phyloP scores from a whole-genome alignment of 2,329 filamentous ascomycete species.

The Lachnellula willkommii region DNA sequence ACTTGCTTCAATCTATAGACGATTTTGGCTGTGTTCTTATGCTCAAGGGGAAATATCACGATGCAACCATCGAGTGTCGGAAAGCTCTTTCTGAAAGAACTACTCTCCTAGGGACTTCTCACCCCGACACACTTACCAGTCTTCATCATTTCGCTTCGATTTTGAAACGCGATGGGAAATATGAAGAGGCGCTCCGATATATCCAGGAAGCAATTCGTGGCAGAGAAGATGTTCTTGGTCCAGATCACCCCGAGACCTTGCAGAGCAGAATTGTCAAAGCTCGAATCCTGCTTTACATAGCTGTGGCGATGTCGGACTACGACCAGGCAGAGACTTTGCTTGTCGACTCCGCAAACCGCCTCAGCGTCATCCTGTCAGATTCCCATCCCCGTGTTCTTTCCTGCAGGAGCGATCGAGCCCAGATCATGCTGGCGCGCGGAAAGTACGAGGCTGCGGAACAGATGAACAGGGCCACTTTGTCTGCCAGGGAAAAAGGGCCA shows the following conservation, averaged over 20 bases:
- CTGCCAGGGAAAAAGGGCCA: conserved; percentile 18
- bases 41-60: conserved; percentile 18
- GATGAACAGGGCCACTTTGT: conserved; percentile 17
- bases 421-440: conserved; percentile 19
- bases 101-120: conserved; percentile 15
- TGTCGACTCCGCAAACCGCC: conserved; percentile 12
- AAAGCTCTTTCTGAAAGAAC: conserved; percentile 20
- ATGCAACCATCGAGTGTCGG: conserved; percentile 17
- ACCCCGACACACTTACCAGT: conserved; percentile 22
- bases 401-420: conserved; percentile 21
- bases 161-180: conserved; percentile 17
- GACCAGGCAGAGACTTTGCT: conserved; percentile 22
- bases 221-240: conserved; percentile 17
- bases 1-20: conserved; percentile 13
- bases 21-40: conserved; percentile 17
- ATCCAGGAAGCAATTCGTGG: conserved; percentile 19
- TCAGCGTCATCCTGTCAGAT: conserved; percentile 15
- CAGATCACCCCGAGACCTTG: conserved; percentile 22
- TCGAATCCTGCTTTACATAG: conserved; percentile 16
- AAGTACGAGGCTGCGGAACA: conserved; percentile 23
- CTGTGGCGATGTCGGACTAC: conserved; percentile 16
- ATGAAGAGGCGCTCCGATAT: conserved; percentile 19
- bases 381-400: conserved; percentile 20
- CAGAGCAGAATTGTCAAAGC: conserved; percentile 22
- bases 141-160: conserved; percentile 20